Evolutionary conservation across 116 monocot species (phyloP), one percentile per base, ranked within the genome.

Genomic region (Iris pallida): DNA sequence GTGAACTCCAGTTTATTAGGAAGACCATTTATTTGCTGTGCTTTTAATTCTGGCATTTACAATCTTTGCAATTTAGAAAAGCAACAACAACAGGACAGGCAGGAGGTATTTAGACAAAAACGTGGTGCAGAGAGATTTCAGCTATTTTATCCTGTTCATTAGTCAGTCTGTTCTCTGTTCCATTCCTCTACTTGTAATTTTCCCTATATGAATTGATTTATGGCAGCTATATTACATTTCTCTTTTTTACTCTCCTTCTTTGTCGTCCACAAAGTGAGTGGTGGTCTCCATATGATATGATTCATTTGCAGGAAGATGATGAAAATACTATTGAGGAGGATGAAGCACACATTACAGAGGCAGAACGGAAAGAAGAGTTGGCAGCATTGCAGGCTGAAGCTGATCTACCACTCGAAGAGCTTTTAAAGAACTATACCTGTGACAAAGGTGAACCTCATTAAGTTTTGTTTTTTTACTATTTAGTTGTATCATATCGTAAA

Each of bases 271-370:
- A 71, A n/a, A 18, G n/a, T 70, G 68, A 5, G 30, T 30, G 30
- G 30, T 30, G 47, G 57, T 61, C 4, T 13, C 30, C 13, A 59
- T 17, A 8, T 61, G 15, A 1, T 64, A 56, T 57, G 45, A 7
- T 76, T 59, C 42, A 53, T 16, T 76, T 83, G 30, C 65, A 91
- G 96, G 87, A 82, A 71, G 96, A 96, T 83, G 92, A 97, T 71
- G 96, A 97, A 70, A 81, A 72, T 43, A 97, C 96, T 14, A 76
- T 92, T 45, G 92, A 92, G 62, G 87, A 83, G 62, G 92, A 89
- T 81, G 96, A 97, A 82, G 87, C 79, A 68, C 85, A 81, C 53
- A 87, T 97, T 64, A 89, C 89, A 5, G 89, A 92, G 64, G 85
- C 65, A 53, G 89, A 97, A 62, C 71, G 87, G 45, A 85, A 65